Evolutionary conservation across 1,284 basidiomycete genomes (phyloP).

Genomic region (Ceratobasidium papillatum): DNA sequence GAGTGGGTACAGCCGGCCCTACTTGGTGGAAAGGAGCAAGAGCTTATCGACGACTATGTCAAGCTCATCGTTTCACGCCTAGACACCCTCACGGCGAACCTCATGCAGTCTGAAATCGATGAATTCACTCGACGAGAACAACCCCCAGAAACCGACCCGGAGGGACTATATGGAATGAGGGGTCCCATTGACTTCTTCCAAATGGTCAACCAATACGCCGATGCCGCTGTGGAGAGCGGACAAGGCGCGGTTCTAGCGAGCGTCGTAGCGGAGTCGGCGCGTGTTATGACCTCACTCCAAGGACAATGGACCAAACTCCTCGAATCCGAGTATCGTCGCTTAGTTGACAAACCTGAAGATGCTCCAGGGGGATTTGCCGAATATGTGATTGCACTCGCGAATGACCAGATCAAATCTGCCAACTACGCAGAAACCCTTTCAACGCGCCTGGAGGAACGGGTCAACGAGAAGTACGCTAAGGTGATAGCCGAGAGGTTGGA

Average conservation of each 20-base stretch:
- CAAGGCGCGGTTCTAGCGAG: constrained; percentile 93
- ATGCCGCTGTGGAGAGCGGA: constrained; percentile 93
- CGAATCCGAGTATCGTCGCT: constrained; percentile 87
- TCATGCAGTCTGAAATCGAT: constrained; percentile 90
- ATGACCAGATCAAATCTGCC: constrained; percentile 97
- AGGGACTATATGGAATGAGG: constrained; percentile 91
- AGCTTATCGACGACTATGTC: constrained; percentile 95
- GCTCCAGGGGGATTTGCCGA: constrained; percentile 89
- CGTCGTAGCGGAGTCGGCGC: constrained; percentile 87
- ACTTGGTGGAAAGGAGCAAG: constrained; percentile 92
- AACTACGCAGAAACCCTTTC: constrained; percentile 91
- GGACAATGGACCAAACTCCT: constrained; percentile 87
- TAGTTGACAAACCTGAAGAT: constrained; percentile 89
- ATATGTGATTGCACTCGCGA: constrained; percentile 97
- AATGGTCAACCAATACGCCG: constrained; percentile 98
- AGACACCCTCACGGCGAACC: constrained; percentile 95
- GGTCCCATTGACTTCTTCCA: constrained; percentile 96
- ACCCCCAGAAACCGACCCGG: constrained; percentile 88
- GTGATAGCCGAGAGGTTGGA: constrained; percentile 88
- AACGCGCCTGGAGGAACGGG: constrained; percentile 86
- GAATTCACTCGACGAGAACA: constrained; percentile 86
- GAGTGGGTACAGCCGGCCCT: constrained; percentile 89
- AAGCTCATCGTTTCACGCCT: constrained; percentile 93
- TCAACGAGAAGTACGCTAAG: constrained; percentile 90
- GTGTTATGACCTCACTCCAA: constrained; percentile 92